Conservation (phyloP, 176 grass and related monocot genomes). For the Zea mays region Zm-B73-REFERENCE-NAM-5.0 NC_050105.1:136309001-136309500, state of each 20-base stretch:
- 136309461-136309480: constrained; percentile 91
- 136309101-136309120: constrained; percentile 58
- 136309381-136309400: constrained; percentile 63
- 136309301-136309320: constrained; percentile 96
- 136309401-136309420: constrained; percentile 47
- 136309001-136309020: constrained; percentile 94
- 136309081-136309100: constrained; percentile 69
- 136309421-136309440: constrained; percentile 69
- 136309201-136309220: constrained; percentile 61
- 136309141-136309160: constrained; percentile 97
- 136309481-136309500: constrained; percentile 94
- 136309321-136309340: constrained; percentile 80
- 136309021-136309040: constrained; percentile 66
- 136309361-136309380: constrained; percentile 81
- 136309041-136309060: constrained; percentile 46
- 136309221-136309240: constrained; percentile 75
- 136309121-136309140: constrained; percentile 76
- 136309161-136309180: constrained; percentile 94
- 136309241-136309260: constrained; percentile 77
- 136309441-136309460: constrained; percentile 83
- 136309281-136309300: constrained; percentile 82
- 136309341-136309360: constrained; percentile 71
- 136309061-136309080: constrained; percentile 40
- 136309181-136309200: constrained; percentile 59
- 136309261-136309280: constrained; percentile 81